Percentiles rank a stretch among this genome's conserved stretches.
These are phyloP conservation scores for Brasenia schreberi DNA, from an alignment of 164 flowering plant species.

Conservation along the genomic window DNA sequence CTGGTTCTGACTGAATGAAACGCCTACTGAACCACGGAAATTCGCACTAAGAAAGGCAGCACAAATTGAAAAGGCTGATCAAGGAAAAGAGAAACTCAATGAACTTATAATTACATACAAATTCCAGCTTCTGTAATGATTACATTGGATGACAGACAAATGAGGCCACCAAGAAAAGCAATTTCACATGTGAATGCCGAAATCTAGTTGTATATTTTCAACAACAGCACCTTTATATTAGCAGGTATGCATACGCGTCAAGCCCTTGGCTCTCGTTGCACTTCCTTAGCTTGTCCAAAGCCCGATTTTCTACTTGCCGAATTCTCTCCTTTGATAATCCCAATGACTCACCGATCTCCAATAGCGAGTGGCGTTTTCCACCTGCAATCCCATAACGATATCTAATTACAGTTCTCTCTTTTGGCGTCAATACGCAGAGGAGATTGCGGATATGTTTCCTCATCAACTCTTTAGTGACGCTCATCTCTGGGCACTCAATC, in stretches of 20 bases:
- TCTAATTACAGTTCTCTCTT: constrained; percentile 52
- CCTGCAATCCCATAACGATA: constrained; percentile 62
- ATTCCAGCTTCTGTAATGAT: neutral
- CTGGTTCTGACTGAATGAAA: too few species aligned
- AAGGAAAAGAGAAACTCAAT: neutral
- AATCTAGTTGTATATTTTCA: neutral
- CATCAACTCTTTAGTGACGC: constrained; percentile 59
- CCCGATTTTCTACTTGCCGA: constrained; percentile 68
- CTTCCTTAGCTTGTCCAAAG: constrained; percentile 58
- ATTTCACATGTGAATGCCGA: neutral
- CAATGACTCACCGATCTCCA: constrained; percentile 44
- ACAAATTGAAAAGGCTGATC: neutral
- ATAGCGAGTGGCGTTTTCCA: constrained; percentile 32
- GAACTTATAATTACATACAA: neutral
- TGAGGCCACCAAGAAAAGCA: neutral
- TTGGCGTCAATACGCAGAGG: constrained; percentile 43
- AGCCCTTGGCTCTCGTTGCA: constrained; percentile 44
- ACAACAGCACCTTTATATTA: constrained; percentile 9
- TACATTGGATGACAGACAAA: neutral
- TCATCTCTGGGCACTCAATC: constrained; percentile 44
- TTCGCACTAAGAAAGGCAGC: neutral
- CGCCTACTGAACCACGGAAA: too few species aligned
- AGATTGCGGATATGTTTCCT: constrained; percentile 57
- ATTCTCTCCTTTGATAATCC: constrained; percentile 74
- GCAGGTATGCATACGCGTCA: constrained; percentile 34